phyloP scores from a whole-genome alignment of 305 asterid genomes.

The Fraxinus sp. region DNA sequence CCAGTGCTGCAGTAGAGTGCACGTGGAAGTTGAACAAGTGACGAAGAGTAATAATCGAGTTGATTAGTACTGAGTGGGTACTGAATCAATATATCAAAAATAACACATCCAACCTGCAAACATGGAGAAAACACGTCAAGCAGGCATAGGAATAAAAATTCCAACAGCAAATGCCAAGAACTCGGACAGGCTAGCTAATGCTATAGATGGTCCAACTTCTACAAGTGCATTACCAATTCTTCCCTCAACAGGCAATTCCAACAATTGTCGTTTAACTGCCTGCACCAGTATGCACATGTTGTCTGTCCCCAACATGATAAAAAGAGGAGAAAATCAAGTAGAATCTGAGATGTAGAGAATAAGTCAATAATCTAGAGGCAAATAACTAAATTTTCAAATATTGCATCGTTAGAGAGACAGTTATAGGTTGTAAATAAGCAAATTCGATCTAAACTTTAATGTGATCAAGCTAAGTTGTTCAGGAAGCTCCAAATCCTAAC shows the following conservation, averaged over 20 bases:
- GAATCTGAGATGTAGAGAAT: slow-evolving; percentile 7
- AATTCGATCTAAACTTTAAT: background rate
- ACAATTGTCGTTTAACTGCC: slow-evolving; percentile 89
- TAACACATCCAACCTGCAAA: slow-evolving; percentile 68
- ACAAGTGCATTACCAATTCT: slow-evolving; percentile 94
- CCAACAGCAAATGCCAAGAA: slow-evolving; percentile 99
- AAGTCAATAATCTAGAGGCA: background rate
- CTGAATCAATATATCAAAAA: background rate
- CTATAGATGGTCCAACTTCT: slow-evolving; percentile 96
- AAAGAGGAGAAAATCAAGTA: slow-evolving; percentile 20
- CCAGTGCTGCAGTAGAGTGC: slow-evolving; percentile 68
- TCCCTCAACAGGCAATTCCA: slow-evolving; percentile 91
- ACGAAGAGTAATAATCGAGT: background rate
- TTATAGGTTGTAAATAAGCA: background rate
- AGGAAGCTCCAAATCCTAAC: background rate
- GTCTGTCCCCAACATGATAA: slow-evolving; percentile 86
- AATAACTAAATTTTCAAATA: background rate
- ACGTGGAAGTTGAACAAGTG: slow-evolving; percentile 24
- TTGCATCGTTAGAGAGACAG: background rate
- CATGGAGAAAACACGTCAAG: slow-evolving; percentile 97
- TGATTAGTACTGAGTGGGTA: background rate
- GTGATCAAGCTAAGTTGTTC: background rate
- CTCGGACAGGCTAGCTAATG: slow-evolving; percentile 90
- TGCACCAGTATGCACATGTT: slow-evolving; percentile 98
- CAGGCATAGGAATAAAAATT: slow-evolving; percentile 96